Evolutionary conservation across 2,329 filamentous ascomycete species (phyloP).

Genomic region (Phialophora chinensis): DNA sequence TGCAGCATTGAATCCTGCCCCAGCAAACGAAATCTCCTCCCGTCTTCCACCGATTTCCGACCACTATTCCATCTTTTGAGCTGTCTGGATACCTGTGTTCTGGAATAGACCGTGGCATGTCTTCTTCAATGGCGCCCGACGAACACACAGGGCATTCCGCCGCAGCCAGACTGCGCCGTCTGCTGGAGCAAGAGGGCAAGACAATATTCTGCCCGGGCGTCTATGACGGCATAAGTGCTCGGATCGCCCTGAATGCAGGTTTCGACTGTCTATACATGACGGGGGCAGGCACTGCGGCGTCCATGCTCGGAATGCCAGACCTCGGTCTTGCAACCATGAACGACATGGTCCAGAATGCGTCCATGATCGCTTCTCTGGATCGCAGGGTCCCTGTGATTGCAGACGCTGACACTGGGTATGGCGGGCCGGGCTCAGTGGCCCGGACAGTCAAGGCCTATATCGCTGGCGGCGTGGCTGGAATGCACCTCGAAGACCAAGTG

Average conservation of each 20-base stretch:
- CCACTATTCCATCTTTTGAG: too few species aligned
- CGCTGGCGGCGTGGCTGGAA: conserved; percentile 59
- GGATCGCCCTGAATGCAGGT: conserved; percentile 65
- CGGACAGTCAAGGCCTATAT: conserved; percentile 58
- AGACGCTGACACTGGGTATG: conserved; percentile 61
- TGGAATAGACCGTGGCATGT: too few species aligned
- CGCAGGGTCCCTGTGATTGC: conserved; percentile 58
- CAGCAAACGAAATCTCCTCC: too few species aligned
- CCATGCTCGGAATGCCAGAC: conserved; percentile 56
- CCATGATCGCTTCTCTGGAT: conserved; percentile 60
- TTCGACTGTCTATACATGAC: conserved; percentile 72
- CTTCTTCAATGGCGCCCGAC: too few species aligned
- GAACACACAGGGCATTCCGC: not conserved
- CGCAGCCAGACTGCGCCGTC: not conserved
- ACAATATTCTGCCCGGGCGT: conserved; percentile 59
- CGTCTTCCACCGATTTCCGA: too few species aligned
- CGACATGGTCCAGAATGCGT: conserved; percentile 60
- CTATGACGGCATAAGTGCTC: conserved; percentile 65
- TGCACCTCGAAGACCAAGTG: conserved; percentile 62
- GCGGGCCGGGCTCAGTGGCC: conserved; percentile 55
- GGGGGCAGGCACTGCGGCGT: conserved; percentile 58
- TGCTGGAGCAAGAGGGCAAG: conserved; percentile 1
- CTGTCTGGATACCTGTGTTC: too few species aligned
- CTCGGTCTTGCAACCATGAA: conserved; percentile 59
- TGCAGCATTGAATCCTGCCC: too few species aligned